Evolutionary conservation across 176 grass and related monocot species (phyloP), one percentile per base, ranked within the genome.

Genomic region (Oropetium thomaeum): DNA sequence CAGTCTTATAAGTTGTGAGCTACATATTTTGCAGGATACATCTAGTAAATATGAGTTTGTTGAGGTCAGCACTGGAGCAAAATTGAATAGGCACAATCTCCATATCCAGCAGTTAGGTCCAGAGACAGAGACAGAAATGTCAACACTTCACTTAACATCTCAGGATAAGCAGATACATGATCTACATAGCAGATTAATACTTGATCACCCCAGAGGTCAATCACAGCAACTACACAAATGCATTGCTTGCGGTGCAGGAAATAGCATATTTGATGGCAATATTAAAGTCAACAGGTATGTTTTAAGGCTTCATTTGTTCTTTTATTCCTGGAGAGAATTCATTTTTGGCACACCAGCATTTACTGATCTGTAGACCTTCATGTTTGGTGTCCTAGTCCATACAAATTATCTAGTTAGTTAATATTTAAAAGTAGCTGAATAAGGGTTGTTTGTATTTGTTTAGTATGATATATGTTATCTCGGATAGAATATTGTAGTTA

Each of bases 251-350:
- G 60, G 76, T 62, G 29, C 86, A 22, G 96, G 89, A 41, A 92
- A 89, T 58, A 87, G 86, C 42, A 49, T 98, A 71, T 98, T 98
- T 68, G 96, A 98, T 86, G 96, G 96, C 68, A 98, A 98, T 73
- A 94, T 98, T 55, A 91, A 86, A 71, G 91, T 98, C 30, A 94
- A 98, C 71, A 94, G 91, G 96, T 98, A 84, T 62, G 23, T 75
- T 16, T 16, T 64, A 8, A 42, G 51, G 71, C 33, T 66, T 2
- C 54, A 52, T 53, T 41, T 0, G 19, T 8, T 82, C 9, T 68
- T 60, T 10, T 15, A 34, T 7, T 75, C 31, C 9, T 7, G 13
- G 28, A 27, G 12, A 70, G 69, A 20, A 17, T 4, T 75, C n/a
- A 47, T 58, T 8, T 26, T 47, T 58, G 42, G 31, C 7, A 39